These are phyloP conservation scores for Pleomassaria siparia DNA, from an alignment of 2,329 filamentous ascomycete species.

Conservation along the genomic window DNA sequence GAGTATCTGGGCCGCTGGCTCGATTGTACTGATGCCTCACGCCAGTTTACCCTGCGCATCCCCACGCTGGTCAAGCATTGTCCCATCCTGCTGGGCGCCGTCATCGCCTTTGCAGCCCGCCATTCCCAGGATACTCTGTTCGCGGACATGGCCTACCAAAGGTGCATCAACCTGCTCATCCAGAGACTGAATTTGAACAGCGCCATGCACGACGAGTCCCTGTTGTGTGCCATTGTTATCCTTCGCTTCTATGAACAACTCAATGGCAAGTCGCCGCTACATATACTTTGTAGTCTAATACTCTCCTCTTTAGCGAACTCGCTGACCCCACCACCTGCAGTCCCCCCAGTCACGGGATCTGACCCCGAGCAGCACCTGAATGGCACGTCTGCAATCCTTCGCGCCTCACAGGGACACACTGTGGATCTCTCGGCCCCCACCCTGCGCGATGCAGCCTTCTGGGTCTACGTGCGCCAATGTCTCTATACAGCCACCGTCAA, in stretches of 20 bases:
- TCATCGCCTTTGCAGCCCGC: constrained; percentile 32
- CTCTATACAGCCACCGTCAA: constrained; percentile 37
- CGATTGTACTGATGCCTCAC: constrained; percentile 32
- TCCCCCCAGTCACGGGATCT: constrained; percentile 27
- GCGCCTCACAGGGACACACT: constrained; percentile 26
- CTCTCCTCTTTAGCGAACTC: no score
- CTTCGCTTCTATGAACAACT: constrained; percentile 37
- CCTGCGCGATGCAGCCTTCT: constrained; percentile 35
- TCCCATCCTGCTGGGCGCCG: constrained; percentile 31
- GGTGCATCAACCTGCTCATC: constrained; percentile 34
- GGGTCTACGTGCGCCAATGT: constrained; percentile 38
- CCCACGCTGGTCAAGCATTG: constrained; percentile 30
- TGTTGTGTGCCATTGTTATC: constrained; percentile 37
- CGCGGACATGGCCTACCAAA: constrained; percentile 29
- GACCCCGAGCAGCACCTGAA: constrained; percentile 32
- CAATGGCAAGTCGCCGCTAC: constrained; percentile 19
- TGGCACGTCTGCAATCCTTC: constrained; percentile 34
- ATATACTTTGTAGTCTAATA: no score
- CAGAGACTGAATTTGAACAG: constrained; percentile 26
- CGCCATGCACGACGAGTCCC: constrained; percentile 29
- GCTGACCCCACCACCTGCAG: no score
- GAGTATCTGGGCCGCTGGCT: constrained; percentile 36
- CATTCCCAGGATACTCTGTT: constrained; percentile 22
- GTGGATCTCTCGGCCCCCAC: constrained; percentile 37
- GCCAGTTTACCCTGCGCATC: constrained; percentile 33